Percentiles rank a stretch among this genome's conserved stretches.
Evolutionary conservation across 2,329 filamentous ascomycete species (phyloP).

Genomic region (Phoma sp.): DNA sequence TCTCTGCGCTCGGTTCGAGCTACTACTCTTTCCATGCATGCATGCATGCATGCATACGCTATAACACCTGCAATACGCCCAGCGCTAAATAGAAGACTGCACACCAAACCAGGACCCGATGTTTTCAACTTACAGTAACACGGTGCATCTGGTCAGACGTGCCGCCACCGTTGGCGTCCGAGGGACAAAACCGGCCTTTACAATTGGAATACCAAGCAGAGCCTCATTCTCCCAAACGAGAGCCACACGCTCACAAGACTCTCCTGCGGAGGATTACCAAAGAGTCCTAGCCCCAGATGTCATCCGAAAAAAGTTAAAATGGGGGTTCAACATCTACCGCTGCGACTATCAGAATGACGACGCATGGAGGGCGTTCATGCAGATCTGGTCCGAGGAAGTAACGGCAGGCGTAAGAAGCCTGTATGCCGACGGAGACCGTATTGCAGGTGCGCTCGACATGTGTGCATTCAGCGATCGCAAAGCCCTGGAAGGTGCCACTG

Average conservation of each 20-base stretch:
- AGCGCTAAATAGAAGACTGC: no score
- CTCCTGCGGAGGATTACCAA: neutral
- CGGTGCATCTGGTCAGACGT: no score
- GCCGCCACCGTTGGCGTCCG: no score
- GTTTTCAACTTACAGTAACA: no score
- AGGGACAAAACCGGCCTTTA: no score
- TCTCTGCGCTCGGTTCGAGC: no score
- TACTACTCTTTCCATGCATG: no score
- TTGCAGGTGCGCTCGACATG: constrained; percentile 2
- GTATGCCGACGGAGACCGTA: constrained; percentile 2
- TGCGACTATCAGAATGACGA: neutral
- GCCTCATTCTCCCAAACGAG: neutral
- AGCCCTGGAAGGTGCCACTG: neutral
- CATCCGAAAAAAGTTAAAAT: neutral
- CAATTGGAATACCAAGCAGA: neutral
- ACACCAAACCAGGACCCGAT: no score
- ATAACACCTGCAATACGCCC: no score
- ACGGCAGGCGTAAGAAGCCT: neutral
- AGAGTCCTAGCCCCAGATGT: neutral
- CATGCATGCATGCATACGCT: no score
- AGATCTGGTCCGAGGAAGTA: constrained; percentile 1
- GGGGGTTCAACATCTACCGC: constrained; percentile 3
- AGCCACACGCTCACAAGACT: neutral
- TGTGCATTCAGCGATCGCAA: neutral
- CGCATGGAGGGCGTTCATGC: constrained; percentile 1